phyloP scores from a whole-genome alignment of 2,329 filamentous ascomycete species.

The Aspergillus sp. region DNA sequence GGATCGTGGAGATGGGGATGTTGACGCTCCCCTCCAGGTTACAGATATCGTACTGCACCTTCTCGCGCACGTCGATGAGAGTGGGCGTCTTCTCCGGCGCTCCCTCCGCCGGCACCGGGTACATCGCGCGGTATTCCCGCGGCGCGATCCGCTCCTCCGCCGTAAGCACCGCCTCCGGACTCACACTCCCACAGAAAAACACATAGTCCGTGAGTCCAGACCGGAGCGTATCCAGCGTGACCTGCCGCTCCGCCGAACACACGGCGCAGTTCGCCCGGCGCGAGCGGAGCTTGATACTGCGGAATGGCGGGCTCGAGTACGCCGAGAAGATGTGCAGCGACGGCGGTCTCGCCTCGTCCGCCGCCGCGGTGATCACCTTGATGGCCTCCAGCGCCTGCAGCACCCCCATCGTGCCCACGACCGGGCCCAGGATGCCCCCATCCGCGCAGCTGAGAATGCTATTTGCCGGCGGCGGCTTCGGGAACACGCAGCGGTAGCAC shows the following conservation, averaged over 20 bases:
- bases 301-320: slow-evolving; percentile 56
- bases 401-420: slow-evolving; percentile 90
- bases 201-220: slow-evolving; percentile 76
- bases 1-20: slow-evolving; percentile 44
- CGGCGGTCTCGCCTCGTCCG: slow-evolving; percentile 25
- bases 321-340: slow-evolving; percentile 45
- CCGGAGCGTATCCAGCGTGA: slow-evolving; percentile 63
- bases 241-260: slow-evolving; percentile 64
- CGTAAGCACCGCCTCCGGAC: slow-evolving; percentile 56
- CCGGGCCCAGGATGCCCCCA: slow-evolving; percentile 86
- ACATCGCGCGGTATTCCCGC: slow-evolving; percentile 52
- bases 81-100: slow-evolving; percentile 45
- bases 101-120: slow-evolving; percentile 5
- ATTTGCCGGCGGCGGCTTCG: slow-evolving; percentile 77
- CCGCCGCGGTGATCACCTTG: slow-evolving; percentile 65
- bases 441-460: slow-evolving; percentile 86
- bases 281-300: slow-evolving; percentile 71
- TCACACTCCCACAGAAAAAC: slow-evolving; percentile 72
- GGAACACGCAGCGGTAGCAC: slow-evolving; percentile 93
- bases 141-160: slow-evolving; percentile 68
- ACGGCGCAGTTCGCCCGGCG: slow-evolving; percentile 71
- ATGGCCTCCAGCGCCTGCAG: slow-evolving; percentile 87
- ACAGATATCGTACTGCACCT: slow-evolving; percentile 80
- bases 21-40: slow-evolving; percentile 72
- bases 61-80: slow-evolving; percentile 80